Evolutionary conservation across 2,329 filamentous ascomycete genomes (phyloP).

Genomic region (Lachnum nothofagi): DNA sequence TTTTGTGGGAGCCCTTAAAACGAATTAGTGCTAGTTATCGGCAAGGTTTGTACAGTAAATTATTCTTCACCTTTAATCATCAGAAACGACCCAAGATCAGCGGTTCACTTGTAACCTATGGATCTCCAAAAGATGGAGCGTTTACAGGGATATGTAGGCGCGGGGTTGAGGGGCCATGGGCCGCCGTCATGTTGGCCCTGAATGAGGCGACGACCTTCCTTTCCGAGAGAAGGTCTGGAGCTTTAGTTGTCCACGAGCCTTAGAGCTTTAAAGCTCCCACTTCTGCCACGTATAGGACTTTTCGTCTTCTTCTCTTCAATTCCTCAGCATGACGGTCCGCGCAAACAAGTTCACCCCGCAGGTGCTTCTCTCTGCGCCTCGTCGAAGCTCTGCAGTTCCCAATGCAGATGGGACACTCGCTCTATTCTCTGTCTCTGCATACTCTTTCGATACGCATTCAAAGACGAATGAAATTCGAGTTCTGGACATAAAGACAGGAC

Average conservation of each 20-base stretch:
- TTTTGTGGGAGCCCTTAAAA: no score
- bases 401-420: constrained; percentile 61
- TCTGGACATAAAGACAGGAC: constrained; percentile 62
- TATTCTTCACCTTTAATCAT: no score
- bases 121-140: no score
- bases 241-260: no score
- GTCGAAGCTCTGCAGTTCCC: constrained; percentile 65
- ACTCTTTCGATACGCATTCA: constrained; percentile 72
- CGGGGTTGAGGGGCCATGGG: neutral
- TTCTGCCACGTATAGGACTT: neutral
- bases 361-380: constrained; percentile 70
- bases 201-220: neutral
- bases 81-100: no score
- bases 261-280: neutral
- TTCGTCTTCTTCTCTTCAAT: neutral
- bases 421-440: constrained; percentile 67
- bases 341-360: constrained; percentile 70
- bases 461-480: constrained; percentile 65
- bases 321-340: constrained; percentile 59
- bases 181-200: neutral
- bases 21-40: no score
- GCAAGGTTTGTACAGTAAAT: no score
- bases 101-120: no score
- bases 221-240: no score
- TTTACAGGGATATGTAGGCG: no score